A percentile compares a stretch with the other conserved stretches of the same genome.
phyloP scores from a whole-genome alignment of 2,329 filamentous ascomycete species.

The Lasiodiplodia theobromae region DNA sequence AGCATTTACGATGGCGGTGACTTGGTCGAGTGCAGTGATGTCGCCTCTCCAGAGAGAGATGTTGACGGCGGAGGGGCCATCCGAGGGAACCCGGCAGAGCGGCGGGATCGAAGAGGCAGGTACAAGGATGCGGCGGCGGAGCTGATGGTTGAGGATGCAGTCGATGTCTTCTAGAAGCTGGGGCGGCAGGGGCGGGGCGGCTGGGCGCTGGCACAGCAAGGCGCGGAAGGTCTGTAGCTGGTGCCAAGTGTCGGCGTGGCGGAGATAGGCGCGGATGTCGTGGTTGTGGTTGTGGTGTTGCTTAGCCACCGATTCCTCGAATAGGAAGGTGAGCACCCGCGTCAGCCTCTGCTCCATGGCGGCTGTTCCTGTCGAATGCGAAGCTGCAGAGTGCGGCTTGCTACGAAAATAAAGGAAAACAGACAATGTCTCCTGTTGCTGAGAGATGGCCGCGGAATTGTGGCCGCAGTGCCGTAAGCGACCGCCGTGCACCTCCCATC shows the following conservation, averaged over 20 bases:
- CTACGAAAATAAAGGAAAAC: not conserved
- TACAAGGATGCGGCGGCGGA: conserved; percentile 33
- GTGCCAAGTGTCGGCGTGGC: conserved; percentile 16
- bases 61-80: conserved; percentile 4
- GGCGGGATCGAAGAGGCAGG: conserved; percentile 30
- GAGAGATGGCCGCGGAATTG: conserved; percentile 8
- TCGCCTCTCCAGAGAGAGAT: conserved; percentile 45
- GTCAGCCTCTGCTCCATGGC: not conserved
- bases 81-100: conserved; percentile 4
- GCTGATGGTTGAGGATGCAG: conserved; percentile 31
- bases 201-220: conserved; percentile 40
- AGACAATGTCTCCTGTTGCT: not conserved
- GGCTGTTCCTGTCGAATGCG: not conserved
- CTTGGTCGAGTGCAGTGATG: conserved; percentile 42
- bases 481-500: not conserved
- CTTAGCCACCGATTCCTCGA: conserved; percentile 13
- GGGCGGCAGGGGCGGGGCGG: conserved; percentile 34
- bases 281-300: conserved; percentile 16
- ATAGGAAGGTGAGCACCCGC: conserved; percentile 17
- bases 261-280: conserved; percentile 6
- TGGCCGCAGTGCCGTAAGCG: conserved; percentile 16
- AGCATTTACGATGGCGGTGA: conserved; percentile 47
- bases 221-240: conserved; percentile 35
- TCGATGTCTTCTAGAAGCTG: conserved; percentile 34
- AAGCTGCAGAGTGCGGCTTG: not conserved